These are phyloP conservation scores for Eucalyptus globulus DNA, from an alignment of 345 rosid species.

Conservation along the genomic window DNA sequence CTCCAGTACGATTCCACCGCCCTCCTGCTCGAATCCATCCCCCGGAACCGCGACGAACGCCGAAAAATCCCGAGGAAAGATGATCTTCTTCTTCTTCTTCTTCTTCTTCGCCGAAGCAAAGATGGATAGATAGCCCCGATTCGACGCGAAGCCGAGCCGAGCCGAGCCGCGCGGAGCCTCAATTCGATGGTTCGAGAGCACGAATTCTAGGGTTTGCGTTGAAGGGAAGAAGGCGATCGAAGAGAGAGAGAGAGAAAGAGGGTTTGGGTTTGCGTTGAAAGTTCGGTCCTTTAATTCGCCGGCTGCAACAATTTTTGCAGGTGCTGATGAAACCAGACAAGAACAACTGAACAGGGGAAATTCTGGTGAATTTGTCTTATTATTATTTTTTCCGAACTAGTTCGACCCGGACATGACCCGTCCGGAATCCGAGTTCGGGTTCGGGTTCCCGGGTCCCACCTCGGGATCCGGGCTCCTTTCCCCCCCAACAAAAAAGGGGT, in stretches of 20 bases:
- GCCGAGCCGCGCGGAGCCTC: neutral
- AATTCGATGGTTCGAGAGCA: neutral
- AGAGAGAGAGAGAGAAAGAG: neutral
- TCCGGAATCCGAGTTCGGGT: too few species aligned
- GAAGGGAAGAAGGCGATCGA: neutral
- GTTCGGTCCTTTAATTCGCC: neutral
- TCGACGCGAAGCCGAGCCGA: neutral
- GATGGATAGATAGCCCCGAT: neutral
- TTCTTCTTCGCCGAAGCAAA: neutral
- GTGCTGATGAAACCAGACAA: neutral
- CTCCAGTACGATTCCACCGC: conserved; percentile 99
- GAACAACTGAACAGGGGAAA: neutral
- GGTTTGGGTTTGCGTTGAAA: neutral
- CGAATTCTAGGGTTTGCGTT: neutral
- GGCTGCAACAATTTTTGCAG: neutral
- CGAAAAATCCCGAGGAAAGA: neutral
- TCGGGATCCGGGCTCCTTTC: neutral
- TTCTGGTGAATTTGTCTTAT: neutral
- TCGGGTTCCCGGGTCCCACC: neutral
- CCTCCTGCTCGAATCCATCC: conserved; percentile 97
- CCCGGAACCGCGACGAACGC: neutral
- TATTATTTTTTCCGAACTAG: neutral
- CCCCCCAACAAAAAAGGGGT: neutral
- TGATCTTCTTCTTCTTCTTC: neutral
- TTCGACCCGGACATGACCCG: neutral